phyloP scores from a whole-genome alignment of 176 grass and related monocot species.

The Oryza nivara region DNA sequence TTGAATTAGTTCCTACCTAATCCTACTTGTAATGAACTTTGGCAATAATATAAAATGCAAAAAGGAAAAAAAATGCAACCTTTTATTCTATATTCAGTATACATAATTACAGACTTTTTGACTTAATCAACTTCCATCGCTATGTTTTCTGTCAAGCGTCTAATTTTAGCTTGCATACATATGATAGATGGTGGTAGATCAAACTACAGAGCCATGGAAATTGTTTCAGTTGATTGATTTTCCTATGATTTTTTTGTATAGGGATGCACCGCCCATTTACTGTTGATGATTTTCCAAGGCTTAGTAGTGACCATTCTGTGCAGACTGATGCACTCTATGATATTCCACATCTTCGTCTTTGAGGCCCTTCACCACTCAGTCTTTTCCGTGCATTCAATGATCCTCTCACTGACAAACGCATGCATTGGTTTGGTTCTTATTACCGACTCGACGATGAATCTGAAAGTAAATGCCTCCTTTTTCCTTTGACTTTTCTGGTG shows the following conservation, averaged over 20 bases:
- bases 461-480: constrained; percentile 24
- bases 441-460: constrained; percentile 36
- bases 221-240: background rate
- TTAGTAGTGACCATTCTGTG: constrained; percentile 28
- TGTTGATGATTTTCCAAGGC: constrained; percentile 29
- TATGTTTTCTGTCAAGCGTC: background rate
- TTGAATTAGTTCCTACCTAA: background rate
- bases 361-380: constrained; percentile 17
- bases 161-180: background rate
- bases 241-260: constrained; percentile 22
- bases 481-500: background rate
- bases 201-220: background rate
- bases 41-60: background rate
- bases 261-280: constrained; percentile 13
- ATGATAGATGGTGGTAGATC: background rate
- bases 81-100: background rate
- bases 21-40: background rate
- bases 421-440: background rate
- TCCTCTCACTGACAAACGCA: background rate
- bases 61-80: background rate
- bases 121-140: too few species aligned
- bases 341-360: background rate
- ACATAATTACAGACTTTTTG: too few species aligned
- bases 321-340: background rate
- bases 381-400: constrained; percentile 39